These are phyloP conservation scores for Sophora flavescens DNA, from an alignment of 306 rosid genomes.

Conservation along the genomic window DNA sequence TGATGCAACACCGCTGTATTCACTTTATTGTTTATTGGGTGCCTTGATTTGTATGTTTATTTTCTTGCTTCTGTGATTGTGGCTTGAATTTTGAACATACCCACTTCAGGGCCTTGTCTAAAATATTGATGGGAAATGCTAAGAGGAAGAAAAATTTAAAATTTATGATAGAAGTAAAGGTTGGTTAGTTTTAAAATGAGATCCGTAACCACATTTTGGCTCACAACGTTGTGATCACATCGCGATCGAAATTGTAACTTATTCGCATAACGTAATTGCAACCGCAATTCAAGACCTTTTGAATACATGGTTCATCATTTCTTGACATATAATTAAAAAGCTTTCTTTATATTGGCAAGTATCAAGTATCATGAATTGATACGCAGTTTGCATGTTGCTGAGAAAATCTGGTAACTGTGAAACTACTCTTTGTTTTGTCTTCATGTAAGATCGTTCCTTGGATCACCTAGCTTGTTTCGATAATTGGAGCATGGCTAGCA, in stretches of 20 bases:
- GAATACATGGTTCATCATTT: too few relatives aligned
- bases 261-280: too few relatives aligned
- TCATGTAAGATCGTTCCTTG: conserved; percentile 39
- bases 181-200: background rate
- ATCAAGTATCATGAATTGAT: background rate
- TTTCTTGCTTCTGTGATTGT: conserved; percentile 22
- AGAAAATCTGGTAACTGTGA: background rate
- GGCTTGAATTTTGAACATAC: conserved; percentile 31
- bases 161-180: background rate
- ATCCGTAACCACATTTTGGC: too few relatives aligned
- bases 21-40: conserved; percentile 25
- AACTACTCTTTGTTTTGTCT: conserved; percentile 14
- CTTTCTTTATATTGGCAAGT: too few relatives aligned
- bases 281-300: too few relatives aligned
- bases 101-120: background rate
- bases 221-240: too few relatives aligned
- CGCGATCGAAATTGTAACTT: too few relatives aligned
- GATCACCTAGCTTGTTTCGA: conserved; percentile 42
- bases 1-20: conserved; percentile 28
- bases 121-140: conserved; percentile 32
- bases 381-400: background rate
- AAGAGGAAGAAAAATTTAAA: conserved; percentile 9
- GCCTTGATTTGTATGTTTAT: conserved; percentile 33
- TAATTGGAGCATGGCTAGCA: conserved; percentile 9
- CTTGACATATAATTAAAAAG: background rate